Percentiles rank a stretch among this genome's conserved stretches.
phyloP scores from a whole-genome alignment of 2,329 filamentous ascomycete species.

The Pyricularia pennisetigena region DNA sequence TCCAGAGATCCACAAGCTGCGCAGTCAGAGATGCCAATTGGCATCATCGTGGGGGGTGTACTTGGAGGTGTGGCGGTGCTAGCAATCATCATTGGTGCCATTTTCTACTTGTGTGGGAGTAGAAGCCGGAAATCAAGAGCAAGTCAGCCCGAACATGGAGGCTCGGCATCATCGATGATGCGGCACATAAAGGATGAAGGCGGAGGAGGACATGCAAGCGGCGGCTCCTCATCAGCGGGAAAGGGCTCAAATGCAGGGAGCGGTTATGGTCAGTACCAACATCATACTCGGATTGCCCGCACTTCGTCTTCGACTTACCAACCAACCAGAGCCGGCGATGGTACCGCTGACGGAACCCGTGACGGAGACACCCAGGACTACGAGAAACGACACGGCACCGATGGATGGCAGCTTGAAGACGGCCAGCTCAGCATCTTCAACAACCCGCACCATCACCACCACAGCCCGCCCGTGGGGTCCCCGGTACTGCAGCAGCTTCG shows the following conservation, averaged over 20 bases:
- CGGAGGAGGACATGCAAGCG: not conserved
- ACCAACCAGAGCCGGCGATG: not conserved
- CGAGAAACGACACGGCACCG: not conserved
- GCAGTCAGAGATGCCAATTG: not conserved
- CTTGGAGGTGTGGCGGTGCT: not conserved
- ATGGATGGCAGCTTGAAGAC: not conserved
- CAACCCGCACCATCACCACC: not conserved
- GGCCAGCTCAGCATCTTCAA: not conserved
- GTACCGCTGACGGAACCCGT: not conserved
- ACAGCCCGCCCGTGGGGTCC: not conserved
- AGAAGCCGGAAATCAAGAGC: not conserved
- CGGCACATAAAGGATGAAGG: not conserved
- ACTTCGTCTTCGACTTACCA: conserved; percentile 2
- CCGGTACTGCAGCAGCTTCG: not conserved
- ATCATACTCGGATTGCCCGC: not conserved
- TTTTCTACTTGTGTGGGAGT: not conserved
- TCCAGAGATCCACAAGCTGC: not conserved
- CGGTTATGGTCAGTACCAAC: not conserved
- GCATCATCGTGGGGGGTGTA: not conserved
- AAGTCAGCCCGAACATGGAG: not conserved
- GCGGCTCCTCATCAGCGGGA: not conserved
- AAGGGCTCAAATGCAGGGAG: not conserved
- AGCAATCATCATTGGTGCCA: not conserved
- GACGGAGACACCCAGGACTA: not conserved
- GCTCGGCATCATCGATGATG: not conserved